Evolutionary conservation across 805 yeast genomes (phyloP).

Genomic region (Starmerella sp.): DNA sequence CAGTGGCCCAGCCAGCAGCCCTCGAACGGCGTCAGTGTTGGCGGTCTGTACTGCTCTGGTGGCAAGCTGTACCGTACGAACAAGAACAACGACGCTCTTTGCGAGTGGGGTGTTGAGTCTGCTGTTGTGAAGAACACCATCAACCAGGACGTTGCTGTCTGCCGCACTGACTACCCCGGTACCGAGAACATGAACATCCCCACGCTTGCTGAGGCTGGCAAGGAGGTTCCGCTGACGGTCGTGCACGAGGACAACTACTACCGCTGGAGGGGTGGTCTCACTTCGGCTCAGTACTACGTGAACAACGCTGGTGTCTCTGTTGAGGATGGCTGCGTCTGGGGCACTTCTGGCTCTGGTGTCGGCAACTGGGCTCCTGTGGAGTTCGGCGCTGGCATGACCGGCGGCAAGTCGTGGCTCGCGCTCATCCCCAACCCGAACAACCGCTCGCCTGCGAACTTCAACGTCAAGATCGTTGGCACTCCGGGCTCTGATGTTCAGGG

Average conservation of each 20-base stretch:
- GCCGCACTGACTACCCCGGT: conserved; percentile 99
- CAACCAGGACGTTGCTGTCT: conserved; percentile 62
- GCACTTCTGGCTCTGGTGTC: conserved; percentile 58
- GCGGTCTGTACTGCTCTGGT: conserved; percentile 77
- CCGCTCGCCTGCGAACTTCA: conserved; percentile 52
- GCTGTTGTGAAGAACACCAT: conserved; percentile 61
- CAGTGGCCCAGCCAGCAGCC: conserved; percentile 95
- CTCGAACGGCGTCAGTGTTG: conserved; percentile 76
- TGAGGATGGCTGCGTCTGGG: conserved; percentile 94
- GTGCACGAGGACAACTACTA: conserved; percentile 71
- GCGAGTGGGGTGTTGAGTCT: conserved; percentile 73
- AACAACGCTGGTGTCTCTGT: conserved; percentile 88
- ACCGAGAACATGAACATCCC: conserved; percentile 97
- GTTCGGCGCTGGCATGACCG: conserved; percentile 80
- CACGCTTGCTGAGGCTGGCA: conserved; percentile 65
- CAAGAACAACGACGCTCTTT: conserved; percentile 52
- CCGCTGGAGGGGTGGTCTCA: conserved; percentile 66
- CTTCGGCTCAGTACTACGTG: conserved; percentile 94
- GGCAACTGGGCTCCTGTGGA: conserved; percentile 99
- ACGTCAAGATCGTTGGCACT: conserved; percentile 66
- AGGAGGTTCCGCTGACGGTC: conserved; percentile 55
- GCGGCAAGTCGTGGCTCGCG: conserved; percentile 68
- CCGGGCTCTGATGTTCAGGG: conserved; percentile 57
- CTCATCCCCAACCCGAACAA: conserved; percentile 94
- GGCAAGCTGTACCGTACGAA: conserved; percentile 81